Percentiles rank a stretch among this genome's conserved stretches.
These are phyloP conservation scores for Stereocaulon alpinum DNA, from an alignment of 495 filamentous ascomycete genomes.

Conservation along the genomic window DNA sequence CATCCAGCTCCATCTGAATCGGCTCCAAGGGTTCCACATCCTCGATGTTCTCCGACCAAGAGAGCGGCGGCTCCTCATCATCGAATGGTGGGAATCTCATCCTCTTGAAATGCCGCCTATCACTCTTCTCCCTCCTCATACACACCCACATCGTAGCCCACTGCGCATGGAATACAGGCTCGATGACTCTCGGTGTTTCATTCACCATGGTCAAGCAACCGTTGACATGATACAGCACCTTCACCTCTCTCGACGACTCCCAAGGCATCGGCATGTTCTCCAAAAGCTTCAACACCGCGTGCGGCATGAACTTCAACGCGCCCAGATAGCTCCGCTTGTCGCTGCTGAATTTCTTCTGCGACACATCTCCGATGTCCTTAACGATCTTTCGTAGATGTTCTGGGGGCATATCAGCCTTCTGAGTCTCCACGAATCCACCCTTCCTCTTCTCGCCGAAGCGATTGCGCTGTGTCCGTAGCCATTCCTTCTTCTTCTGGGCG, in stretches of 20 bases:
- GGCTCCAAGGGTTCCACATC: conserved; percentile 96
- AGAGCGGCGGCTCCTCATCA: conserved; percentile 94
- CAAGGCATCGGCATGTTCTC: conserved; percentile 99
- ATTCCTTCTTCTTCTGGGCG: conserved; percentile 97
- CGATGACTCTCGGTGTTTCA: conserved; percentile 92
- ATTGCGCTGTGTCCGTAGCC: conserved; percentile 84
- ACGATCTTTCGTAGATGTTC: conserved; percentile 98
- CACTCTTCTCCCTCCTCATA: conserved; percentile 97
- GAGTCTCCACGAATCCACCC: conserved; percentile 89
- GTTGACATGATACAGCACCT: conserved; percentile 97
- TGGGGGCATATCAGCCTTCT: conserved; percentile 98
- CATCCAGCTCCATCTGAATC: conserved; percentile 98
- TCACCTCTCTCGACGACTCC: conserved; percentile 92
- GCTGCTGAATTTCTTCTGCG: conserved; percentile 97
- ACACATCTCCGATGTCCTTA: conserved; percentile 97
- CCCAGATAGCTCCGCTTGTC: conserved; percentile 98
- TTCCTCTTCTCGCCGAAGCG: conserved; percentile 96
- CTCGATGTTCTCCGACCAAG: conserved; percentile 98
- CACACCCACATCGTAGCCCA: conserved; percentile 99
- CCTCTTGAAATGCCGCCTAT: conserved; percentile 90
- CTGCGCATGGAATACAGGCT: conserved; percentile 96
- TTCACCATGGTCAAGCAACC: conserved; percentile 96
- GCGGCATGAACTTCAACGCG: conserved; percentile 98
- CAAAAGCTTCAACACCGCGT: conserved; percentile 95
- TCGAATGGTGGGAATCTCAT: conserved; percentile 99